Base-by-base conservation (phyloP, 2,329 filamentous ascomycete genomes). In the Microcera coccophila region DNA sequence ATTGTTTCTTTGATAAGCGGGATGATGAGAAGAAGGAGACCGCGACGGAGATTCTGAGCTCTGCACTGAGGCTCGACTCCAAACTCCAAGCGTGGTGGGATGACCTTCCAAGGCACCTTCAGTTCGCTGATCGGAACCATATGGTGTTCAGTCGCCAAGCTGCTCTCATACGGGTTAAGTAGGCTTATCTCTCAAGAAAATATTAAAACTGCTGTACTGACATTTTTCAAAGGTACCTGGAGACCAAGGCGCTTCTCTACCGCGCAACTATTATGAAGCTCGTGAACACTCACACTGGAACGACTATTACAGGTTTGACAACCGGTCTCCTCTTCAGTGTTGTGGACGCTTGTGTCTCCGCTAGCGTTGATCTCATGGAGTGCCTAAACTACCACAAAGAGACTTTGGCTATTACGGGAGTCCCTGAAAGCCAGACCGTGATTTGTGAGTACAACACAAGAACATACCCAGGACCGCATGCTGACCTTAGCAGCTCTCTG, bases 281-380 rank as follows among this genome's bases (percentile, higher is more conserved):
- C 4, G 42, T 47, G 2, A 33, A 39, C 26, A 38, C 8, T 4
- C 38, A 47, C 12, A 2, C 42, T 14, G 33, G 39, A 1, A 49
- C 51, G 1, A 49, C 52, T 7, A 31, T 47, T 1, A 47, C 49
- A 0, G 22, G 47, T 5, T 40, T 59, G 5, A 44, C 54, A 3
- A 53, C 37, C 36, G 48, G 53, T 1, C 45, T 59, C 29, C 28
- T 59, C 1, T 32, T 36, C 5, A 50, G 54, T 0, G 29, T 60
- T 8, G 48, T 55, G 2, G 49, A 59, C 14, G 45, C 50, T 0
- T 53, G 52, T 14, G 52, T 51, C 12, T 38, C 56, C 12, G 45
- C 58, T 11, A 53, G 57, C 8, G 45, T 55, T 21, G 54, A 59
- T 19, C 15, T 59, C 3, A 46, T 56, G 19, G 56, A 59, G 24